Evolutionary conservation across 1,139 yeast genomes (phyloP), one percentile per base, ranked within the genome.

Genomic region (Suzukiozyma palmioleophila): DNA sequence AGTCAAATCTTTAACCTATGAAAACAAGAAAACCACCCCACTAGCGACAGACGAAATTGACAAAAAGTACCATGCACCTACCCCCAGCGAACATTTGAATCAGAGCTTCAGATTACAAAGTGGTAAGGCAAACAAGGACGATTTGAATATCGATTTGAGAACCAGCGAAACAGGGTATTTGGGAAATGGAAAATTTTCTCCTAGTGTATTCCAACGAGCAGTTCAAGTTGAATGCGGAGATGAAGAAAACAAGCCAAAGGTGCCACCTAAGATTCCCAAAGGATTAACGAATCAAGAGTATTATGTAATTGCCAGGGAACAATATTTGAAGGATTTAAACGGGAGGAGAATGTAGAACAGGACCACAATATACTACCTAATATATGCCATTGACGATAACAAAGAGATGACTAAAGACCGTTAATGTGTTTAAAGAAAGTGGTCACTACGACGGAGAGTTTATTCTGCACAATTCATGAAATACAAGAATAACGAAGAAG

Each of bases 221-320:
- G 43, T 39, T 3, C 34, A 27, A 6, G 12, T 14, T 11, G 10
- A 51, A 49, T 35, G 48, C 37, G 52, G 54, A 34, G 59, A 57
- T 37, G 65, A 59, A 34, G 60, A 61, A 35, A 53, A 53, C 33
- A 66, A 72, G 37, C 79, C 80, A 0, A 53, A 52, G 15, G 71
- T 75, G 2, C 81, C 81, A 2, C 79, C 80, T 2, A 75, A 75
- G 52, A 67, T 75, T n/a, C 81, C 81, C 0, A 51, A 61, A 29
- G 81, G 81, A 0, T 54, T 76, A 48, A 57, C 64, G 3, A 72
- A 72, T 27, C 62, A 56, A 50, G 81, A 76, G 49, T 76, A 72
- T 48, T 75, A 67, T 43, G 63, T 66, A 3, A 49, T 70, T 41
- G 76, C 71, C 37, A 63, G 57, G 47, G 73, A 71, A 33, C 64